Evolutionary conservation across 805 yeast species (phyloP), one percentile per base, ranked within the genome.

Genomic region (Suhomyces vadensis): DNA sequence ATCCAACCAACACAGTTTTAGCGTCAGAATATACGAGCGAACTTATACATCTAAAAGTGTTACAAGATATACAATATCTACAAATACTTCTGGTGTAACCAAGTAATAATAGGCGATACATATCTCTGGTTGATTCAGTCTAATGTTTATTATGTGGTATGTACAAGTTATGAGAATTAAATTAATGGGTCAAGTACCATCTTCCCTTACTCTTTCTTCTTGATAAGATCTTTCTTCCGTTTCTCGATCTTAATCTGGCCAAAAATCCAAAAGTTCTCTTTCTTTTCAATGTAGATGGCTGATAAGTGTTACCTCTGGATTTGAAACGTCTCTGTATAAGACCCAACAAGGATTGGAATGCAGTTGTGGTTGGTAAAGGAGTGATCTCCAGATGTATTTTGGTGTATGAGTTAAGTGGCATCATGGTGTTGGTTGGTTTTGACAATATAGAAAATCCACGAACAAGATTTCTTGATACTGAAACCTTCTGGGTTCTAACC

Each of bases 301-400:
- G 97, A 67, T 85, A 92, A 14, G 96, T 88, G 70, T 88, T 86
- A 67, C 99, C 98, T 69, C 96, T 82, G 29, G 92, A 75, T 62
- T 88, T 83, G 85, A 91, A 84, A 74, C 97, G 67, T 64, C 60
- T 69, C 54, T 79, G 85, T 22, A 73, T 63, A 39, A 72, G 62
- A 1, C 74, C 67, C 2, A 70, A 39, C 19, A 66, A 53, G 24
- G 64, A 57, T 44, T 57, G 58, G 48, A 60, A 54, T 8, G 60
- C 53, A 9, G 53, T n/a, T n/a, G 48, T 19, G 17, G 24, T 33
- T 14, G 41, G 38, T 20, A 45, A 21, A 14, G 41, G 48, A 23
- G 23, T 16, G 20, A 42, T 37, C 48, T 38, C 39, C 17, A 23
- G 37, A n/a, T 23, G 31, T 7, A 43, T 14, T 20, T 37, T 36